phyloP scores from a whole-genome alignment of 352 stramenopile species.

The Pythium rhizo-oryzae region DNA sequence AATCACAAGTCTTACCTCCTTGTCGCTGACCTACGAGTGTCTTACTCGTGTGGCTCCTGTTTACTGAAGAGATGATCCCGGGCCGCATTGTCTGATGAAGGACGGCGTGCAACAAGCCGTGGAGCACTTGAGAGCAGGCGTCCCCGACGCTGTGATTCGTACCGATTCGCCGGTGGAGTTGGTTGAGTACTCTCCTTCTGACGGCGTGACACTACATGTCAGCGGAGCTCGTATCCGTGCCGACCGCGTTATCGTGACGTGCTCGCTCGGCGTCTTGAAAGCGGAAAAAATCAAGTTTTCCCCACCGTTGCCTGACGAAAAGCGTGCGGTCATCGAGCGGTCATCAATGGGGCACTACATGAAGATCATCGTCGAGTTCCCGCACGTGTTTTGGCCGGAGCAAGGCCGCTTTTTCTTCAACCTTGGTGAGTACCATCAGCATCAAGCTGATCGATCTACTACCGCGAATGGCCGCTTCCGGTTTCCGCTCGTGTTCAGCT shows the following conservation, averaged over 20 bases:
- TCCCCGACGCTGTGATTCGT: slow-evolving; percentile 8
- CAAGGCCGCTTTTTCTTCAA: slow-evolving; percentile 50
- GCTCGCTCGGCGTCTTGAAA: slow-evolving; percentile 58
- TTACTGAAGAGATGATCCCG: slow-evolving; percentile 44
- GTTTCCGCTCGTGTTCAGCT: slow-evolving; percentile 71
- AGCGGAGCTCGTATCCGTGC: slow-evolving; percentile 30
- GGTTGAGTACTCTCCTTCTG: slow-evolving; percentile 26
- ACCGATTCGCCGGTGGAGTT: slow-evolving; percentile 17
- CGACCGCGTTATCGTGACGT: slow-evolving; percentile 59
- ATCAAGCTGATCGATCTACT: neutral
- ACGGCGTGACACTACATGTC: slow-evolving; percentile 40
- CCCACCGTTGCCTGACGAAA: slow-evolving; percentile 45
- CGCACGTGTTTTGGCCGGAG: slow-evolving; percentile 58
- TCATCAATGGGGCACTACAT: slow-evolving; percentile 76
- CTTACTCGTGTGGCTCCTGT: neutral
- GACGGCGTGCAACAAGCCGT: slow-evolving; percentile 57
- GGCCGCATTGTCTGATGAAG: slow-evolving; percentile 53
- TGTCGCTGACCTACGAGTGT: neutral
- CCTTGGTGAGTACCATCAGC: slow-evolving; percentile 22
- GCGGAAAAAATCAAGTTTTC: slow-evolving; percentile 45
- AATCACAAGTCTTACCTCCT: neutral
- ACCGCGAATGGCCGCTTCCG: slow-evolving; percentile 22
- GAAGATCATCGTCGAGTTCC: slow-evolving; percentile 77
- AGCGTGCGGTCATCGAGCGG: slow-evolving; percentile 45
- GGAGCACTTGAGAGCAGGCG: slow-evolving; percentile 29